Percentiles rank a stretch among this genome's conserved stretches.
Evolutionary conservation across 1,139 yeast genomes (phyloP).

Genomic region (Meyerozyma elateridarum): DNA sequence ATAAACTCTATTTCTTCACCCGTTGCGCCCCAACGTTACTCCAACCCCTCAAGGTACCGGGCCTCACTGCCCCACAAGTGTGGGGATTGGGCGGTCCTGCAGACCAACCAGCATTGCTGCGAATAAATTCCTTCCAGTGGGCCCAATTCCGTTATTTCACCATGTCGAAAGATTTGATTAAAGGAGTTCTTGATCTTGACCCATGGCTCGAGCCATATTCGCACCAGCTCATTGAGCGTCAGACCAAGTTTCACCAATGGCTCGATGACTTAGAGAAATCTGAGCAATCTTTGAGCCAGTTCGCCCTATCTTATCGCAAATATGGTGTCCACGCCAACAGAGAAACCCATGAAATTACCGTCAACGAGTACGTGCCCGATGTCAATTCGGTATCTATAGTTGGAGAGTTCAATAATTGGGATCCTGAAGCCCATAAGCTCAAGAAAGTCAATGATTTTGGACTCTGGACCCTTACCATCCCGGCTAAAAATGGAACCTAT

Average conservation of each 20-base stretch:
- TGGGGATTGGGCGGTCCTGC: too few species aligned
- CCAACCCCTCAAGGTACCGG: too few species aligned
- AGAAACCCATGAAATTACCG: slow-evolving; percentile 48
- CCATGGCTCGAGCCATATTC: slow-evolving; percentile 86
- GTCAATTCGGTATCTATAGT: slow-evolving; percentile 69
- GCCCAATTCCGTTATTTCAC: too few species aligned
- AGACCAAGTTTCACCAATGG: slow-evolving; percentile 48
- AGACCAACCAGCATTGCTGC: too few species aligned
- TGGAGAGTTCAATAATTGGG: slow-evolving; percentile 92
- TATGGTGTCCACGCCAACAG: slow-evolving; percentile 73
- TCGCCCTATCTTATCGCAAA: slow-evolving; percentile 57
- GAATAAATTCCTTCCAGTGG: too few species aligned
- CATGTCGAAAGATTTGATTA: slow-evolving; percentile 26
- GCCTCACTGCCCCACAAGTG: too few species aligned
- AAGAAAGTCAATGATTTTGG: slow-evolving; percentile 56
- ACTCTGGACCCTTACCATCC: slow-evolving; percentile 57
- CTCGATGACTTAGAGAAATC: slow-evolving; percentile 36
- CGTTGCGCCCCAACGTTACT: too few species aligned
- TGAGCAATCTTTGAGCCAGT: slow-evolving; percentile 46
- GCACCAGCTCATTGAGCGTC: slow-evolving; percentile 43
- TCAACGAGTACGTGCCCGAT: slow-evolving; percentile 87
- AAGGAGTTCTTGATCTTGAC: slow-evolving; percentile 65
- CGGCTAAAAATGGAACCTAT: slow-evolving; percentile 48
- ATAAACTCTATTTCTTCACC: too few species aligned
- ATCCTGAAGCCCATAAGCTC: slow-evolving; percentile 54